These are phyloP conservation scores for Sporothrix brunneoviolacea DNA, from an alignment of 2,329 filamentous ascomycete species.

Conservation along the genomic window DNA sequence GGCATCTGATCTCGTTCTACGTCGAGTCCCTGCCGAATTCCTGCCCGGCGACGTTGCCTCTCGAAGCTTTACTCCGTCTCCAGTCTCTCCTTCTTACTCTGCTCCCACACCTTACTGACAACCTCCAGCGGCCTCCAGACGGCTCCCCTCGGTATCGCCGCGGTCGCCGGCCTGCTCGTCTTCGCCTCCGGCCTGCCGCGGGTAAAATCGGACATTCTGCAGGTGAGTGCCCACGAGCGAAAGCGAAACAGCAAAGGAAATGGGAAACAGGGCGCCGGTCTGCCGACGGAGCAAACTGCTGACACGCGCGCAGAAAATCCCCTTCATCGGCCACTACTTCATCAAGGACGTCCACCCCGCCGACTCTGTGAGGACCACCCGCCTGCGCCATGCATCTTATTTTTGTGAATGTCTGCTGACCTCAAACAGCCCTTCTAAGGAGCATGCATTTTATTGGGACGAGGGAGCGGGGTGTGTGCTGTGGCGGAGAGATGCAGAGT, in stretches of 20 bases:
- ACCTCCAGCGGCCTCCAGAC: conserved; percentile 42
- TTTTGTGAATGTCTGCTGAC: background rate
- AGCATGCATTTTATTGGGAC: background rate
- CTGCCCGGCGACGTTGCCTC: too few species aligned
- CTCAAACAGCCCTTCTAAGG: background rate
- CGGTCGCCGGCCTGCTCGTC: conserved; percentile 52
- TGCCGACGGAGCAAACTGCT: too few species aligned
- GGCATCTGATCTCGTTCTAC: too few species aligned
- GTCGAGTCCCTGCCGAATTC: too few species aligned
- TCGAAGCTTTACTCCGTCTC: too few species aligned
- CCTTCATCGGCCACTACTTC: conserved; percentile 45
- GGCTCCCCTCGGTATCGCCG: conserved; percentile 51
- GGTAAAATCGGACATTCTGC: conserved; percentile 53
- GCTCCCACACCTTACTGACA: too few species aligned
- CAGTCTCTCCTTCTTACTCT: background rate
- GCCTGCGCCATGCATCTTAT: too few species aligned
- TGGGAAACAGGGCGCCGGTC: too few species aligned
- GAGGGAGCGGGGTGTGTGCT: background rate
- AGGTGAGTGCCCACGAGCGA: conserved; percentile 32
- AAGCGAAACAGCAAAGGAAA: background rate
- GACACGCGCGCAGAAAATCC: conserved; percentile 41
- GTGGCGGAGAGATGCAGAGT: too few species aligned
- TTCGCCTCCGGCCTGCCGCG: conserved; percentile 56
- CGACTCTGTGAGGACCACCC: conserved; percentile 51
- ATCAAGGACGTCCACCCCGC: conserved; percentile 49